Evolutionary conservation across 2,329 filamentous ascomycete genomes (phyloP).

Genomic region (Stachybotrys echinatus): DNA sequence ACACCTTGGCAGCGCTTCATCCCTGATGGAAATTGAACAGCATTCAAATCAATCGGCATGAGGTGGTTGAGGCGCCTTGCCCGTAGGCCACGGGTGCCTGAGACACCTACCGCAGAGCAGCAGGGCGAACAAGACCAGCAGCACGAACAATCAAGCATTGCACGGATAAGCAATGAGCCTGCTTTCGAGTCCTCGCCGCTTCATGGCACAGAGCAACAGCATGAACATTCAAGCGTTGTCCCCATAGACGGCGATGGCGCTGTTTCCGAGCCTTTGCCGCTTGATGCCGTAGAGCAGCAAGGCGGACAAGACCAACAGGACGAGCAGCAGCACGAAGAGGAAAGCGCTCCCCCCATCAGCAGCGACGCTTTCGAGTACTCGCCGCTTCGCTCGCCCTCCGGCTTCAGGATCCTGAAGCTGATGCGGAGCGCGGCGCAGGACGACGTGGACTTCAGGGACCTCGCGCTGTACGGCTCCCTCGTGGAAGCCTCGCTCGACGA

Average conservation of each 20-base stretch:
- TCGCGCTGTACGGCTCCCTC: neutral
- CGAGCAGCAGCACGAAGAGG: neutral
- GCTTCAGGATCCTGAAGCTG: constrained; percentile 1
- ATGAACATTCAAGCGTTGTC: too few species aligned
- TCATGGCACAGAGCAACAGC: too few species aligned
- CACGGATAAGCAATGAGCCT: too few species aligned
- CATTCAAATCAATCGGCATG: neutral
- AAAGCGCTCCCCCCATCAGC: neutral
- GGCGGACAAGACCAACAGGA: too few species aligned
- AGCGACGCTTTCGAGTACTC: neutral
- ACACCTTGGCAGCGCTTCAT: neutral
- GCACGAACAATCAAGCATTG: too few species aligned
- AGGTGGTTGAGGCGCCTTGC: neutral
- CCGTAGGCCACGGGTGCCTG: neutral
- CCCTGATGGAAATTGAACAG: neutral
- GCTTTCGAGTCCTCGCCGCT: too few species aligned
- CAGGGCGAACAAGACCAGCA: too few species aligned
- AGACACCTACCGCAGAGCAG: neutral
- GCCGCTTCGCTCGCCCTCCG: neutral
- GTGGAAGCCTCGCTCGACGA: neutral
- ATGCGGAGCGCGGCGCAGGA: neutral
- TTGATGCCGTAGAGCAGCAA: too few species aligned
- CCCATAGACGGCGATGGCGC: too few species aligned
- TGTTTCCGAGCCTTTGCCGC: too few species aligned
- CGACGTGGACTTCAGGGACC: neutral